Conservation (phyloP, 345 rosid species). For the Aurinia saxatilis region DNA sequence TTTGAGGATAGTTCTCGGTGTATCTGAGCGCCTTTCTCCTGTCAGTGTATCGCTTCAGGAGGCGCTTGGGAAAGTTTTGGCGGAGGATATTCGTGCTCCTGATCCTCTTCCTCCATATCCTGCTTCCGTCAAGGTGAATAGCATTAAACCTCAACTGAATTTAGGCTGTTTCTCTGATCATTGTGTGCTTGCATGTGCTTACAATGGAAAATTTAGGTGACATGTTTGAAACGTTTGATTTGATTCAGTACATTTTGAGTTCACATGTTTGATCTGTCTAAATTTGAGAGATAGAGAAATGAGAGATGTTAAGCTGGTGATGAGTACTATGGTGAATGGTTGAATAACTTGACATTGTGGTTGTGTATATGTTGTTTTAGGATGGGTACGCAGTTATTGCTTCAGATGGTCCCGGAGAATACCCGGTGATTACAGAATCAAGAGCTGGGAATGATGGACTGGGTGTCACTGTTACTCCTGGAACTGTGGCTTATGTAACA, state of each 20-base stretch:
- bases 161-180: too few relatives aligned
- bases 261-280: neutral
- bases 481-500: slow-evolving; percentile 95
- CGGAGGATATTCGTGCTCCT: slow-evolving; percentile 71
- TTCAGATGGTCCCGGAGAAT: slow-evolving; percentile 92
- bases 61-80: slow-evolving; percentile 75
- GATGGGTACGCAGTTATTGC: slow-evolving; percentile 97
- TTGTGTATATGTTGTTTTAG: slow-evolving; percentile 26
- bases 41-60: slow-evolving; percentile 47
- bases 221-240: neutral
- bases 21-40: slow-evolving; percentile 53
- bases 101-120: slow-evolving; percentile 96
- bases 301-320: neutral
- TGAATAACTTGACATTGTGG: neutral
- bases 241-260: neutral
- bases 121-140: slow-evolving; percentile 76
- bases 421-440: slow-evolving; percentile 79
- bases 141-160: neutral
- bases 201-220: neutral
- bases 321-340: neutral
- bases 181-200: neutral
- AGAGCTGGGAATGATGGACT: slow-evolving; percentile 95
- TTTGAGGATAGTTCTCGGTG: slow-evolving; percentile 45
- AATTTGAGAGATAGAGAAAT: neutral
- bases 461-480: slow-evolving; percentile 71